phyloP scores from a whole-genome alignment of 176 grass and related monocot species.

The Urochloa ruziziensis region DNA sequence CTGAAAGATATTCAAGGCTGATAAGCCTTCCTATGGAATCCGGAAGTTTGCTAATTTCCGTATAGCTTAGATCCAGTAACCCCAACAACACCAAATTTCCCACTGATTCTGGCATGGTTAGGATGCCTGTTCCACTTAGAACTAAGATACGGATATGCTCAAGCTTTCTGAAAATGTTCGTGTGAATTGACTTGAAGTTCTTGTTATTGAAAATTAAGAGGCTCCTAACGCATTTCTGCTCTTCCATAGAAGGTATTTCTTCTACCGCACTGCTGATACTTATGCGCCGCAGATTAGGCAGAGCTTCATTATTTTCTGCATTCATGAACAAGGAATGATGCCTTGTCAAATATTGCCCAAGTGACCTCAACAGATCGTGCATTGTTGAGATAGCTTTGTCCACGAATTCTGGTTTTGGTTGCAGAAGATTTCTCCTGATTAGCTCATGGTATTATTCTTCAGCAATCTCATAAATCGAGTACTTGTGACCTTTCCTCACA shows the following conservation, averaged over 20 bases:
- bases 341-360: slow-evolving; percentile 30
- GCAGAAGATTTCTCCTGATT: too few relatives aligned
- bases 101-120: slow-evolving; percentile 20
- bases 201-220: neutral
- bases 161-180: neutral
- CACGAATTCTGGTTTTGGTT: neutral
- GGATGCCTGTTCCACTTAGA: slow-evolving; percentile 10
- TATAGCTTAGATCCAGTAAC: slow-evolving; percentile 11
- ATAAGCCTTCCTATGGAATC: slow-evolving; percentile 8
- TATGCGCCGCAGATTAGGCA: slow-evolving; percentile 27
- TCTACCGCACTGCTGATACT: neutral
- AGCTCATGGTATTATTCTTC: slow-evolving; percentile 45
- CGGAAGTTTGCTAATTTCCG: neutral
- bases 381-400: neutral
- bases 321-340: neutral
- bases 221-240: slow-evolving; percentile 10
- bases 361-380: slow-evolving; percentile 37
- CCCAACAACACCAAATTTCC: slow-evolving; percentile 12
- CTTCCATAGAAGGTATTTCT: neutral
- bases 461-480: neutral
- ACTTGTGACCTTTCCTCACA: neutral
- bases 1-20: slow-evolving; percentile 31
- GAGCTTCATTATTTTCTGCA: too few relatives aligned
- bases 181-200: neutral
- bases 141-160: slow-evolving; percentile 27